Evolutionary conservation across 2,329 filamentous ascomycete genomes (phyloP), one percentile per base, ranked within the genome.

Genomic region (Metarhizium robertsii): DNA sequence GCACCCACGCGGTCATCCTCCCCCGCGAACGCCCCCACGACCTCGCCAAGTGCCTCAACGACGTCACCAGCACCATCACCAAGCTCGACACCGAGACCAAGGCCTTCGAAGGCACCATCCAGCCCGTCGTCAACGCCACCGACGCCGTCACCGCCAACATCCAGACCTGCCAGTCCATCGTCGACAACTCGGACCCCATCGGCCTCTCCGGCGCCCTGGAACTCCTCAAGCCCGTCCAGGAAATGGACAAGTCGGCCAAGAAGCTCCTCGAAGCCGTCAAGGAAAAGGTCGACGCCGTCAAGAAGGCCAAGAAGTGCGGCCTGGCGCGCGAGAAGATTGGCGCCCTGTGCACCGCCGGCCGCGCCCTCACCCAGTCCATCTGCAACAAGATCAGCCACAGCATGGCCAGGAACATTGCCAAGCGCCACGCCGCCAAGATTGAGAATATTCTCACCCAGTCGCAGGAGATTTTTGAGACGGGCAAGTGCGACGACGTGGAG

Each of bases 121-220:
- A 5, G 16, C 51, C 50, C n/a, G n/a, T 58, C 18, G 7, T 48
- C 29, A 7, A 43, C 2, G 14, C 14, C 10, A 32, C 40, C 50
- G 50, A 55, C 8, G 14, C 20, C 3, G 46, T 58, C 50, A 42
- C 52, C 54, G 20, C 6, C 13, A 13, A 38, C 8, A 40, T 53
- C 16, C 2, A 1, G 13, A 3, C 0, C 2, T 46, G 47, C 10
- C 50, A 56, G 32, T 1, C 6, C 1, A n/a, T 25, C 1, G 51
- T 32, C 42, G 38, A 53, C 6, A 6, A 1, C 2, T 6, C 20
- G 30, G 36, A 3, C 1, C 7, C 13, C 38, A 20, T 58, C 6
- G 10, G 1, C 7, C 0, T 54, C 1, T 0, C 2, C 13, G 54
- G 32, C 7, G 32, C 50, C 10, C 0, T 1, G n/a, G 2, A 4